Evolutionary conservation across 257 asterid species (phyloP), one percentile per base, ranked within the genome.

Genomic region (Eustoma russellianum): DNA sequence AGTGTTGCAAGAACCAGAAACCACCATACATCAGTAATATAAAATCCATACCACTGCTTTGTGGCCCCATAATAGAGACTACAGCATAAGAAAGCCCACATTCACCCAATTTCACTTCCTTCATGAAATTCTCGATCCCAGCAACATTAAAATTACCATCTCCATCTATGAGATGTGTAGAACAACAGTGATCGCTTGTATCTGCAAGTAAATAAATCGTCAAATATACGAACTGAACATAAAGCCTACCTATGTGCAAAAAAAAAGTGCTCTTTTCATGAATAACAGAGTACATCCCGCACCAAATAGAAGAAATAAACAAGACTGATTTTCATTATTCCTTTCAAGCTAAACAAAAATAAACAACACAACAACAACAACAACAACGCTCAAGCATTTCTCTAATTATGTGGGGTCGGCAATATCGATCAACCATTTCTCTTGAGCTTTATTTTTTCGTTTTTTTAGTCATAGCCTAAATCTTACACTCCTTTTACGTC

Each of bases 11-110:
- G 44, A 34, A 10, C 9, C 28, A 48, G 52, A 47, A 41, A 17
- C 33, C 11, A 9, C 33, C 9, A 16, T 8, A 12, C 58, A 38
- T 35, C 33, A 33, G 56, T 52, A 13, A 46, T 45, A 43, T n/a
- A 44, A 53, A 46, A 50, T 45, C n/a, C 71, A 56, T 83, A 92
- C 99, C 99, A 68, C 99, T 88, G 61, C 99, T 92, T 71, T 88
- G 99, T 34, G 97, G 99, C 30, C 99, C 99, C 99, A 92, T 92
- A 60, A 92, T 92, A 64, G 99, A 92, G 28, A 88, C 99, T 43
- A 92, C 77, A 1, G 95, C 97, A 76, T 92, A 92, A 64, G 99
- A 88, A 63, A 88, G 95, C 56, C 99, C 99, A 64, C 95, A 92
- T 53, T 92, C 97, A 2, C 75, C 80, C 52, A 92, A 79, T 64